Conservation (phyloP, 2,329 filamentous ascomycete genomes). For the Exophiala spinifera region DNA sequence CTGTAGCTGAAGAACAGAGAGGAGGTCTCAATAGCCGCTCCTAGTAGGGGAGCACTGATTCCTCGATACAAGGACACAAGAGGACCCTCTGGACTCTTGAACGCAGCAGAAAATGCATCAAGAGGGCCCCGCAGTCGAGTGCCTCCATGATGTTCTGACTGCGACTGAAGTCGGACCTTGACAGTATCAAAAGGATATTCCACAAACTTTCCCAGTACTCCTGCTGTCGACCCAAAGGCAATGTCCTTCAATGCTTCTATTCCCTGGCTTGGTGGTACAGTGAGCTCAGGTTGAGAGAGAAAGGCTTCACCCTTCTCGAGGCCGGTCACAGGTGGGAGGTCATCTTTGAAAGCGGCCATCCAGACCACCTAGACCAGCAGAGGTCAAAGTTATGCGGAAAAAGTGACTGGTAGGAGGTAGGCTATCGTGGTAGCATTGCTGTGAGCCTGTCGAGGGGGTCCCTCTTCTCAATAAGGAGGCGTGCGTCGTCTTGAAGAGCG, state of each 20-base stretch:
- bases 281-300: constrained; percentile 9
- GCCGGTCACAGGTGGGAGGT: constrained; percentile 18
- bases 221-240: constrained; percentile 79
- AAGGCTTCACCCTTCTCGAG: constrained; percentile 15
- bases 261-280: constrained; percentile 43
- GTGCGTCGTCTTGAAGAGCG: constrained; percentile 16
- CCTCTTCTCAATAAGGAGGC: background rate
- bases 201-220: constrained; percentile 89
- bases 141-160: constrained; percentile 68
- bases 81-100: constrained; percentile 77
- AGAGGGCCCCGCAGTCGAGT: constrained; percentile 61
- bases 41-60: constrained; percentile 84
- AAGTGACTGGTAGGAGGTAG: constrained; percentile 13
- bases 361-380: constrained; percentile 1
- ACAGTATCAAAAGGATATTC: constrained; percentile 99
- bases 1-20: constrained; percentile 90
- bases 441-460: constrained; percentile 17
- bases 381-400: background rate
- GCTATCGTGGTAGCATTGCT: constrained; percentile 38
- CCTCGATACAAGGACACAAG: constrained; percentile 76
- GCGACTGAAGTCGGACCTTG: constrained; percentile 96
- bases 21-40: constrained; percentile 88
- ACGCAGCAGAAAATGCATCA: constrained; percentile 79
- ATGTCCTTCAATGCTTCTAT: constrained; percentile 80
- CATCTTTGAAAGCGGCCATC: constrained; percentile 28